phyloP scores from a whole-genome alignment of 2,329 filamentous ascomycete species.

The Colletotrichum sp. region DNA sequence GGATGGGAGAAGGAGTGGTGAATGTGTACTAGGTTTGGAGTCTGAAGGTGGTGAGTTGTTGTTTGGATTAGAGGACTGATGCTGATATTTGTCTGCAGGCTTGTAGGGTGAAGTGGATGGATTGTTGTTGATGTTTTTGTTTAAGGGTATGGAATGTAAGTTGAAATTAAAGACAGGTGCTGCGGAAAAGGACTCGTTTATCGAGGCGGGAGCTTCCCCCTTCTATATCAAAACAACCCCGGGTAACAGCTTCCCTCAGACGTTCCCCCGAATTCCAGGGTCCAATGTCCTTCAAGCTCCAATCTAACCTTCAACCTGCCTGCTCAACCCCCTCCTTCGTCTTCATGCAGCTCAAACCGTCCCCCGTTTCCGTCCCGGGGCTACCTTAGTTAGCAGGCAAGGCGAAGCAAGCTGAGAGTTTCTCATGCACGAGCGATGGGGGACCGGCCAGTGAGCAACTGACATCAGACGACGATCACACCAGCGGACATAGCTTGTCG shows the following conservation, averaged over 20 bases:
- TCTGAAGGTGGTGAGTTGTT: not conserved
- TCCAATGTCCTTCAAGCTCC: not conserved
- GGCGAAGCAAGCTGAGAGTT: not conserved
- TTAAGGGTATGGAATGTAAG: not conserved
- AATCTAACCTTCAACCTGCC: not conserved
- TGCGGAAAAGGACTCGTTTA: accelerated
- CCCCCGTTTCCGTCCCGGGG: not conserved
- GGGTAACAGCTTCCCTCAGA: not conserved
- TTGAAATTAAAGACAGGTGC: not conserved
- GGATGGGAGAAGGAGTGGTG: not conserved
- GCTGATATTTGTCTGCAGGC: not conserved
- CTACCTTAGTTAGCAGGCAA: not conserved
- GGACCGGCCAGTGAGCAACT: not conserved
- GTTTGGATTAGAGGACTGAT: not conserved
- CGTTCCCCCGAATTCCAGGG: not conserved
- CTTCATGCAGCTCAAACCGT: not conserved
- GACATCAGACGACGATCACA: conserved; percentile 10
- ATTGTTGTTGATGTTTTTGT: not conserved
- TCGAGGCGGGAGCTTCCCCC: not conserved
- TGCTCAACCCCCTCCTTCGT: not conserved
- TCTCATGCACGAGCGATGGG: not conserved
- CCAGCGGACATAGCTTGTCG: not conserved
- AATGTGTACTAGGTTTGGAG: not conserved
- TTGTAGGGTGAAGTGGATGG: not conserved
- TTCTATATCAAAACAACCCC: not conserved